Percentiles rank a stretch among this genome's conserved stretches.
Evolutionary conservation across 176 grass and related monocot species (phyloP).

Genomic region (Aegilops sharonensis): DNA sequence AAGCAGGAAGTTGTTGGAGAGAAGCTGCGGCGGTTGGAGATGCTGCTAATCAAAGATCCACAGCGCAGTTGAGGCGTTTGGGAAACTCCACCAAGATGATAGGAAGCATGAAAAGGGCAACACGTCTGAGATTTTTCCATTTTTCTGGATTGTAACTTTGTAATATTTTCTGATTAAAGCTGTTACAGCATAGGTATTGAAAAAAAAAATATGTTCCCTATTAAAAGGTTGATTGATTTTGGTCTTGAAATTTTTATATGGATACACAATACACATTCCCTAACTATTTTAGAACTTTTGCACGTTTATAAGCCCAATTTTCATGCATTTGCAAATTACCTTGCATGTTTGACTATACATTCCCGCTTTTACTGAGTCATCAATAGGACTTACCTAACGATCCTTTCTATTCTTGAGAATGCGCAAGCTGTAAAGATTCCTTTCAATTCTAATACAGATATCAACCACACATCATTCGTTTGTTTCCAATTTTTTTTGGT

Average conservation of each 20-base stretch:
- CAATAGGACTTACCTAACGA: not conserved
- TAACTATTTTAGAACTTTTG: not conserved
- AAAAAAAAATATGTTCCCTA: not conserved
- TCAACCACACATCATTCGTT: not conserved
- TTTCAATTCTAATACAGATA: not conserved
- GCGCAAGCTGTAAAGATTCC: not conserved
- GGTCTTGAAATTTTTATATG: not conserved
- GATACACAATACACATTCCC: not conserved
- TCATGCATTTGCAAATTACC: not conserved
- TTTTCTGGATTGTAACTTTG: not conserved
- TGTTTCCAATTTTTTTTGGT: not conserved
- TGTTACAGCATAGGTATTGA: not conserved
- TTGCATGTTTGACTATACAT: not conserved
- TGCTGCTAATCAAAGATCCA: constrained; percentile 17
- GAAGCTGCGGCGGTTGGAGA: constrained; percentile 32
- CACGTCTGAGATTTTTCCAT: not conserved
- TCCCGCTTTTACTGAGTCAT: not conserved
- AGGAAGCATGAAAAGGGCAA: not conserved
- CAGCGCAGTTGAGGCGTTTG: not conserved
- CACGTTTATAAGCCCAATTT: not conserved
- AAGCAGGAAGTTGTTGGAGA: not conserved
- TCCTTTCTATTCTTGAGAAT: not conserved
- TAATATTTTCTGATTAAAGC: not conserved
- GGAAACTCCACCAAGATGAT: constrained; percentile 5
- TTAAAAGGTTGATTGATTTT: not conserved